A percentile compares a stretch with the other conserved stretches of the same genome.
Conservation (phyloP, 2,329 filamentous ascomycete species). For the Nemania sp. region DNA sequence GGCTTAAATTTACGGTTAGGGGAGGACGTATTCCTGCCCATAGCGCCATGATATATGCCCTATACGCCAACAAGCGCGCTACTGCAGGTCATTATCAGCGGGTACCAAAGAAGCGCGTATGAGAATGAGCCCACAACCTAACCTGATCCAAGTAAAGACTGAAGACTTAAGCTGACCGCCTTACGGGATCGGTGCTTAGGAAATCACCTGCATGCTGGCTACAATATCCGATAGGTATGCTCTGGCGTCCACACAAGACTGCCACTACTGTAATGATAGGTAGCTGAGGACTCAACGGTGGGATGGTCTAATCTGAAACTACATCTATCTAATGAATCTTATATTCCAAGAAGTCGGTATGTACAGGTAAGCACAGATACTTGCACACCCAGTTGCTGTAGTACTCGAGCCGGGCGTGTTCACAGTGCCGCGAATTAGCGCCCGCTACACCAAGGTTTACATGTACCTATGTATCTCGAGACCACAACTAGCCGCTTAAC, state of each 20-base stretch:
- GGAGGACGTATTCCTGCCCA: neutral
- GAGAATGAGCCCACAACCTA: constrained; percentile 2
- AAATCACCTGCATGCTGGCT: constrained; percentile 13
- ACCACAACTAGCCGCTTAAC: constrained; percentile 20
- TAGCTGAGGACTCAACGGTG: neutral
- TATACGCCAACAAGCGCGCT: constrained; percentile 12
- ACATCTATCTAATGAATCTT: too few species aligned
- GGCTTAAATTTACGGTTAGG: neutral
- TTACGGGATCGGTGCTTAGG: constrained; percentile 1
- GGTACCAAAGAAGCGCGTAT: constrained; percentile 3
- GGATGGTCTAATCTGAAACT: too few species aligned
- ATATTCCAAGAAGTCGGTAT: too few species aligned
- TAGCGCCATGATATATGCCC: constrained; percentile 1
- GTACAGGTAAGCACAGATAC: too few species aligned
- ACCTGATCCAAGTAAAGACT: constrained; percentile 15
- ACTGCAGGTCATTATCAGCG: constrained; percentile 28
- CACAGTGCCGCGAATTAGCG: constrained; percentile 22
- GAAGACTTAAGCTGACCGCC: constrained; percentile 21
- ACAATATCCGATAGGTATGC: neutral
- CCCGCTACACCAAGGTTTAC: too few species aligned
- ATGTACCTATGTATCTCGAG: constrained; percentile 16
- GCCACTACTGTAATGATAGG: neutral
- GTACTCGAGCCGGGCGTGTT: neutral
- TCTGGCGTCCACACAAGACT: neutral
- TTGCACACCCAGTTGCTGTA: too few species aligned